Base-by-base conservation (phyloP, 2,329 filamentous ascomycete genomes). In the Arthroderma sp. region DNA sequence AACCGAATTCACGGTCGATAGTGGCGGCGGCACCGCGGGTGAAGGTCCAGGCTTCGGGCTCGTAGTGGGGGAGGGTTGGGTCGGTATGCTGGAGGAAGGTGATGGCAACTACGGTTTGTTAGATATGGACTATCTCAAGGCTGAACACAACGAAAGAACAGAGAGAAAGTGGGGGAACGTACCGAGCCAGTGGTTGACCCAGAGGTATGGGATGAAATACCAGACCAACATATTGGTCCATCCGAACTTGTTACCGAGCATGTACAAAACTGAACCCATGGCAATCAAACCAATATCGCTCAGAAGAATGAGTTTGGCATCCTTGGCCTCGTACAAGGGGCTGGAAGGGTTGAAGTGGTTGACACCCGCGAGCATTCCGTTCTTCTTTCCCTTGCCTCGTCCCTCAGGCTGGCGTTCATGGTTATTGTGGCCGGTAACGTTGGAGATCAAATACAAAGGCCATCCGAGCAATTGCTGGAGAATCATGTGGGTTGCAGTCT, bases 111-210 rank as follows among this genome's bases (percentile, higher is more conserved):
- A 55, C 6, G n/a, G 45, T 27, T 9, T 7, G 34, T 30, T 29
- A 15, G 6, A n/a, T 36, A 28, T 44, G 38, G 42, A 46, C 43
- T 49, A 31, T 30, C 30, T 22, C 4, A 5, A 4, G 7, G 33
- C 27, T 2, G 5, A 5, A 22, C 7, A 32, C 28, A 15, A 28
- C 5, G 10, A 36, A 29, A 29, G 5, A 31, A 38, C 28, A 9
- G n/a, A 29, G 10, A 32, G 27, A 29, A n/a, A 4, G 27, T 9
- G 29, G 38, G 9, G 8, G 27, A 36, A 75, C 84, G 75, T 80
- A 91, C 85, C 85, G 46, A 96, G 83, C 89, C 89, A 96, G 78
- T 95, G 87, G 77, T 96, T 94, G 46, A 95, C 88, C 89, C 89
- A 95, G 49, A 95, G 74, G 65, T 96, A 98, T 33, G 91, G 91